Conservation (phyloP, 371 early-diverging fungal species). For the Lichtheimia hyalospora region DNA sequence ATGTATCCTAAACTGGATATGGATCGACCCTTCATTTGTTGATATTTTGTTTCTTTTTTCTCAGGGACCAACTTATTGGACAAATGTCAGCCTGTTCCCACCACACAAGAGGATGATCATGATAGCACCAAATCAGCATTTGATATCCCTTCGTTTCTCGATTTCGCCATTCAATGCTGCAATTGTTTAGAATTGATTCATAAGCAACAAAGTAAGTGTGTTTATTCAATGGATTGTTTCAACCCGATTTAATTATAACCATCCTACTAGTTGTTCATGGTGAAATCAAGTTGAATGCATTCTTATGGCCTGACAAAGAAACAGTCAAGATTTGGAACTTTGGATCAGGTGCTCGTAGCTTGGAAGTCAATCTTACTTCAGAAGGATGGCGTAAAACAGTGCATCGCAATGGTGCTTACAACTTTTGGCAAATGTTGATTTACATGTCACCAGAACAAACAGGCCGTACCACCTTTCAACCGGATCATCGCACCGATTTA, state of each 20-base stretch:
- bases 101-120: background rate
- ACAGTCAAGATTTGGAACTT: conserved; percentile 47
- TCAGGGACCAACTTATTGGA: conserved; percentile 32
- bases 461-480: conserved; percentile 57
- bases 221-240: too few relatives aligned
- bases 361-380: conserved; percentile 42
- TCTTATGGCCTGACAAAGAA: conserved; percentile 36
- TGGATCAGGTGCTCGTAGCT: conserved; percentile 39
- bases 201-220: conserved; percentile 38
- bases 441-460: conserved; percentile 63
- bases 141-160: conserved; percentile 28
- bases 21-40: background rate
- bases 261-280: conserved; percentile 39
- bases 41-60: background rate
- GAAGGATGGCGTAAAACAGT: conserved; percentile 49
- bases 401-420: conserved; percentile 27
- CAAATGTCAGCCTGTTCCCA: conserved; percentile 20
- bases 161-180: conserved; percentile 50
- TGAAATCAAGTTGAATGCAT: conserved; percentile 44
- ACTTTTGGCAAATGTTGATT: conserved; percentile 37
- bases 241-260: too few relatives aligned
- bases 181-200: conserved; percentile 47
- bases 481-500: conserved; percentile 62
- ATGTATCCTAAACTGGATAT: background rate
- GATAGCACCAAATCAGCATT: background rate